These are phyloP conservation scores for Penicillium sp. DNA, from an alignment of 2,329 filamentous ascomycete genomes.

Conservation along the genomic window DNA sequence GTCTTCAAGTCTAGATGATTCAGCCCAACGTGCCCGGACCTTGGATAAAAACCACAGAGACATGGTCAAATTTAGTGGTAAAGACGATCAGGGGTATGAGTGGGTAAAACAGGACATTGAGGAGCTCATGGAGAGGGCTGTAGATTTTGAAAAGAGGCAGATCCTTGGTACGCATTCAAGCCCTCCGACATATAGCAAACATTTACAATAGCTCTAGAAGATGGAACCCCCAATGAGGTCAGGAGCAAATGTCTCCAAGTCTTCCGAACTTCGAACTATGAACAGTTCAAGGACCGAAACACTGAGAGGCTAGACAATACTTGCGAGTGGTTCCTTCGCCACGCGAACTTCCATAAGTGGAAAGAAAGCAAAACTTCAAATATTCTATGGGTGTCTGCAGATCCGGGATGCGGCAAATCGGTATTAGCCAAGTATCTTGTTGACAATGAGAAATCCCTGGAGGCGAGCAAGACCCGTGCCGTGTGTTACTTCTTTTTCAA, in stretches of 20 bases:
- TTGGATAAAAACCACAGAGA: neutral
- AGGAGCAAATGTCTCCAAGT: neutral
- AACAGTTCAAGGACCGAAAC: neutral
- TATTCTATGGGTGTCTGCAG: neutral
- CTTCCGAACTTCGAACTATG: neutral
- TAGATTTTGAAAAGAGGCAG: neutral
- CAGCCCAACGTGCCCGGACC: neutral
- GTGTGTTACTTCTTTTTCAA: conserved; percentile 14
- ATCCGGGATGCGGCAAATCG: conserved; percentile 4
- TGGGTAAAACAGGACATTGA: neutral
- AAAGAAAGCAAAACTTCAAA: neutral
- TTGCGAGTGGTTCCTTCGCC: neutral
- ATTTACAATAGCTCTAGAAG: neutral
- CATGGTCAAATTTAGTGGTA: neutral
- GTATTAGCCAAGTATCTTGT: conserved; percentile 3
- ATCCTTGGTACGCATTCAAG: neutral
- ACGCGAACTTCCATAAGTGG: neutral
- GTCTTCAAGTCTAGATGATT: neutral
- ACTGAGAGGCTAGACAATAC: neutral
- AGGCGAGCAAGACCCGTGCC: neutral
- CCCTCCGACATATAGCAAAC: neutral
- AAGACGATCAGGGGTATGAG: neutral
- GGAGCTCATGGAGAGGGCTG: neutral
- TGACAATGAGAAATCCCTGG: neutral
- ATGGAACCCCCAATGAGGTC: neutral